phyloP scores from a whole-genome alignment of 2,329 filamentous ascomycete species.

The Aspergillus flavus region DNA sequence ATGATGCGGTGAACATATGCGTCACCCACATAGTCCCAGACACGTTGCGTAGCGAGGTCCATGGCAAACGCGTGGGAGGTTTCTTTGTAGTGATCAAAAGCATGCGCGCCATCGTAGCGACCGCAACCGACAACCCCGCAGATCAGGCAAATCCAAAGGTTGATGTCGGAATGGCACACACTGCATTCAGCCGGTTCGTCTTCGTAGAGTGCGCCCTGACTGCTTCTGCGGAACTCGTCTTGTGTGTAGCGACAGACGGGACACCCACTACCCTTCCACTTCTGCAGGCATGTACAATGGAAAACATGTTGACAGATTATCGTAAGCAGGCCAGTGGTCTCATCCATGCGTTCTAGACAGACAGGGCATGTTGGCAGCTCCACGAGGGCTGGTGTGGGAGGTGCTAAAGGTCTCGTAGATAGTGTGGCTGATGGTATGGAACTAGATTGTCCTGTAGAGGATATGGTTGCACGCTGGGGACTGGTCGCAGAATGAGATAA shows the following conservation, averaged over 20 bases:
- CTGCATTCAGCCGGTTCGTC: constrained; percentile 63
- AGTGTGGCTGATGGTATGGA: constrained; percentile 48
- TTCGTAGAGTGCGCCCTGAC: constrained; percentile 61
- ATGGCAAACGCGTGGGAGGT: constrained; percentile 90
- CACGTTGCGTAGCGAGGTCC: constrained; percentile 88
- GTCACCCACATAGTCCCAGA: constrained; percentile 97
- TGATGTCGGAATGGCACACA: constrained; percentile 76
- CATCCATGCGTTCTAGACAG: constrained; percentile 96
- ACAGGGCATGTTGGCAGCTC: constrained; percentile 96
- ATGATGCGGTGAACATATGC: constrained; percentile 96
- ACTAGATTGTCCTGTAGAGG: constrained; percentile 34
- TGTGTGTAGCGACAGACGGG: constrained; percentile 92
- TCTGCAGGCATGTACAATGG: constrained; percentile 92
- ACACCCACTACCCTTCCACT: constrained; percentile 92
- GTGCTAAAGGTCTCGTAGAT: constrained; percentile 65
- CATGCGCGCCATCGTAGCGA: constrained; percentile 89
- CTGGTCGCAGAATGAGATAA: constrained; percentile 41
- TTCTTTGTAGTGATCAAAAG: constrained; percentile 89
- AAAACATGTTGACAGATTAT: constrained; percentile 98
- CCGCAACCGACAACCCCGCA: constrained; percentile 93
- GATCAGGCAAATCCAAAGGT: constrained; percentile 94
- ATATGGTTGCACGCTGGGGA: constrained; percentile 28
- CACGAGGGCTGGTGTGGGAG: constrained; percentile 79
- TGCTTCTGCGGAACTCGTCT: constrained; percentile 51
- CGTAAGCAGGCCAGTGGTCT: constrained; percentile 90